These are phyloP conservation scores for Penicillium canariense DNA, from an alignment of 495 filamentous ascomycete genomes.

Conservation along the genomic window DNA sequence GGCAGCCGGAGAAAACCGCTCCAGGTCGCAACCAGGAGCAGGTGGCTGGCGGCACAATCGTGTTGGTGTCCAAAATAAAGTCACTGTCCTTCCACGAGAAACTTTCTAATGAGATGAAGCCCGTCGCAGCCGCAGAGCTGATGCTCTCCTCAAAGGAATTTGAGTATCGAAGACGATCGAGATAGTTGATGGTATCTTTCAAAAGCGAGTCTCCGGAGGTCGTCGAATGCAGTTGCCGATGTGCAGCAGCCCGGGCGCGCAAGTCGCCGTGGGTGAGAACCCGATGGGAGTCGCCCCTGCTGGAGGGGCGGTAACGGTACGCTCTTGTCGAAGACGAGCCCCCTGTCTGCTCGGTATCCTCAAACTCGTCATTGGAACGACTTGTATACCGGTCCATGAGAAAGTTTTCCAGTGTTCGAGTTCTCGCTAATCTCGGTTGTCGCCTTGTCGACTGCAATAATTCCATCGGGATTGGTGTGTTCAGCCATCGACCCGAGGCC, in stretches of 20 bases:
- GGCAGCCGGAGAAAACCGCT: constrained; percentile 61
- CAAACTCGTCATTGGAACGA: constrained; percentile 30
- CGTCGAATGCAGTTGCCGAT: constrained; percentile 51
- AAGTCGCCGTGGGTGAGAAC: constrained; percentile 42
- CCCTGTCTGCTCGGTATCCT: constrained; percentile 31
- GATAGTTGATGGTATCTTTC: constrained; percentile 63
- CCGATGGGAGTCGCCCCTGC: constrained; percentile 31
- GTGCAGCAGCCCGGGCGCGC: constrained; percentile 46
- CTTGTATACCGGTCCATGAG: constrained; percentile 42
- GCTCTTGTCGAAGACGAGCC: constrained; percentile 28
- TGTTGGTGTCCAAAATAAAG: constrained; percentile 58
- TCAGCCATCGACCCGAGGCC: constrained; percentile 16
- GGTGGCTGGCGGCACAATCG: constrained; percentile 52
- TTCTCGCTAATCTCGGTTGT: constrained; percentile 45
- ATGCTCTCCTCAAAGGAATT: constrained; percentile 56
- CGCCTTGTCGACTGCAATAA: constrained; percentile 50
- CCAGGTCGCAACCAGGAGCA: constrained; percentile 68
- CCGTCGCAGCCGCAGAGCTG: constrained; percentile 47
- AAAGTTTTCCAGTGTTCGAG: constrained; percentile 47
- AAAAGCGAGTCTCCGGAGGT: constrained; percentile 43
- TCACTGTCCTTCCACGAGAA: constrained; percentile 54
- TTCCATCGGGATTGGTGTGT: constrained; percentile 35
- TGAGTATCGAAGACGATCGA: constrained; percentile 58
- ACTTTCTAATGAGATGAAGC: constrained; percentile 45
- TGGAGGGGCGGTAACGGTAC: constrained; percentile 37